Evolutionary conservation across 2,329 filamentous ascomycete genomes (phyloP).

Genomic region (Cryphonectria naterciae): DNA sequence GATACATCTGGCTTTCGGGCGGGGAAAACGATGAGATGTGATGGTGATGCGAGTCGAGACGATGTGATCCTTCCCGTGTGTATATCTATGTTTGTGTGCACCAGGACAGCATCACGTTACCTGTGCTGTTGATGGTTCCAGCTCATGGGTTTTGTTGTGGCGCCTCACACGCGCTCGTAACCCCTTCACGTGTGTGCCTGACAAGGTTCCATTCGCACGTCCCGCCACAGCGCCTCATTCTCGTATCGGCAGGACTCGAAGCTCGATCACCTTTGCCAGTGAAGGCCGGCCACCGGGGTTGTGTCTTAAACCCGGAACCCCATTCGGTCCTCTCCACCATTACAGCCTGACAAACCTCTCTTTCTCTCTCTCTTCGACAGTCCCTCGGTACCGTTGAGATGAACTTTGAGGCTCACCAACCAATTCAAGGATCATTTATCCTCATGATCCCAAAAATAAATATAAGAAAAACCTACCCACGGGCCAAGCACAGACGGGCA

Average conservation of each 20-base stretch:
- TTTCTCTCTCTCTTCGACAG: not conserved
- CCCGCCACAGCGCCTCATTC: not conserved
- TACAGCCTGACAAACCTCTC: not conserved
- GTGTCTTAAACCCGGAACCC: not conserved
- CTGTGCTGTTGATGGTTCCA: not conserved
- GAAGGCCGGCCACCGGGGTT: not conserved
- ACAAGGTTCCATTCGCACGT: not conserved
- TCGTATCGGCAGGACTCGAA: conserved; percentile 15
- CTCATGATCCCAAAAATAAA: too few species aligned
- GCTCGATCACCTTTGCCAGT: conserved; percentile 3
- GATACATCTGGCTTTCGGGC: not conserved
- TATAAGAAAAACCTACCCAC: not conserved
- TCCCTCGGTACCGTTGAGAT: not conserved
- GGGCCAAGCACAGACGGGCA: not conserved
- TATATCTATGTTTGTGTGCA: not conserved
- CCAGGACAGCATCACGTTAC: not conserved
- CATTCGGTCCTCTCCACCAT: not conserved
- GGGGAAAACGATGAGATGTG: not conserved
- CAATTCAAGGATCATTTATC: not conserved
- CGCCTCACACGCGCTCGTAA: not conserved
- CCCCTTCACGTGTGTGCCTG: not conserved
- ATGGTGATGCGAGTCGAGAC: not conserved
- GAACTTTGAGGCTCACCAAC: not conserved
- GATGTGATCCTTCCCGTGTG: not conserved
- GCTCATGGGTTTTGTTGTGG: not conserved